A percentile compares a stretch with the other conserved stretches of the same genome.
These are phyloP conservation scores for Dorcoceras hygrometricum DNA, from an alignment of 257 asterid genomes.

Conservation along the genomic window DNA sequence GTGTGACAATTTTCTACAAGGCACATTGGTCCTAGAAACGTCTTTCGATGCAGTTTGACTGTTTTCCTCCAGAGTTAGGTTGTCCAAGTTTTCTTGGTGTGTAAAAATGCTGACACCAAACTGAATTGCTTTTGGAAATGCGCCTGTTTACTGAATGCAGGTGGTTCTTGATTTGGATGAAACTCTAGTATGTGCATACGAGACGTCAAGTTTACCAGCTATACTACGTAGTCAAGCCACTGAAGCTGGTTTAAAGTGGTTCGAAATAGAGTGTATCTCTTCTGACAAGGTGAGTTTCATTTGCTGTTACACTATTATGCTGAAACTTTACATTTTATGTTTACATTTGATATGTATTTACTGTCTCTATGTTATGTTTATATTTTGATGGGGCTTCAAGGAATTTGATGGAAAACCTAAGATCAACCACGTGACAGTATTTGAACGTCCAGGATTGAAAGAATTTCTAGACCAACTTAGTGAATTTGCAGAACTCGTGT, in stretches of 20 bases:
- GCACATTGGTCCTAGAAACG: neutral
- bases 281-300: constrained; percentile 54
- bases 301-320: constrained; percentile 9
- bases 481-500: constrained; percentile 82
- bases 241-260: constrained; percentile 85
- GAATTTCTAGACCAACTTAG: constrained; percentile 72
- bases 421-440: constrained; percentile 91
- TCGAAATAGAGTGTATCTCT: constrained; percentile 68
- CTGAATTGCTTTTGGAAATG: constrained; percentile 7
- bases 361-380: constrained; percentile 2
- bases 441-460: constrained; percentile 88
- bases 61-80: neutral
- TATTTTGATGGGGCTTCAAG: constrained; percentile 36
- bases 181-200: constrained; percentile 85
- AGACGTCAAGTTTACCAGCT: constrained; percentile 75
- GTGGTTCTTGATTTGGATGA: constrained; percentile 97
- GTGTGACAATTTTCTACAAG: neutral
- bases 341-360: constrained; percentile 2
- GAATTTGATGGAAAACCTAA: constrained; percentile 77
- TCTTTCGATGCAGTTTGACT: neutral
- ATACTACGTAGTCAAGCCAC: constrained; percentile 70
- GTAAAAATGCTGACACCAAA: neutral
- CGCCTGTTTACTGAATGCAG: constrained; percentile 38
- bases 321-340: neutral
- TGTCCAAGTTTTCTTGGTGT: neutral